Evolutionary conservation across 805 yeast species (phyloP).

Genomic region (Yarrowia hollandica): DNA sequence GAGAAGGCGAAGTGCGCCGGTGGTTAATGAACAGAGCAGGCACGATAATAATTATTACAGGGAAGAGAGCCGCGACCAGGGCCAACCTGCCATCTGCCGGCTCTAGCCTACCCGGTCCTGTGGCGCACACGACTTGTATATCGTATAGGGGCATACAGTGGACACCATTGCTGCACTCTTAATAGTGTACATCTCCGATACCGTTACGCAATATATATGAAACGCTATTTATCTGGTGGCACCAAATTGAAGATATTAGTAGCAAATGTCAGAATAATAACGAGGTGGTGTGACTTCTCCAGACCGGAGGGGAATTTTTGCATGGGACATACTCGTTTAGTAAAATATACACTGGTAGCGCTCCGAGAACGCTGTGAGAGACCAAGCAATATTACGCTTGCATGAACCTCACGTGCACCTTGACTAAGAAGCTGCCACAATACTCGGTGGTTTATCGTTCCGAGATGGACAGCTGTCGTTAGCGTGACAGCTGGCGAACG

Average conservation of each 20-base stretch:
- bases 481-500: not conserved
- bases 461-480: not conserved
- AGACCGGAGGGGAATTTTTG: too few species aligned
- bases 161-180: conserved; percentile 9
- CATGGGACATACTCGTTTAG: too few species aligned
- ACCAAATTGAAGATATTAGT: not conserved
- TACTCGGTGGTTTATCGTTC: not conserved
- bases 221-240: conserved; percentile 7
- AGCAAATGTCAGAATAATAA: not conserved
- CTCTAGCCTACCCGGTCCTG: too few species aligned
- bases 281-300: too few species aligned
- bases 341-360: too few species aligned
- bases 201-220: conserved; percentile 26
- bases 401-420: conserved; percentile 10
- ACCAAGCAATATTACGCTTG: not conserved
- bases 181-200: conserved; percentile 24
- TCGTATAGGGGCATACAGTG: not conserved
- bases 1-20: not conserved
- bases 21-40: too few species aligned
- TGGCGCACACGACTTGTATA: not conserved
- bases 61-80: too few species aligned
- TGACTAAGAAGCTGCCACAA: not conserved
- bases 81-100: too few species aligned
- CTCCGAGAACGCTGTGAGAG: not conserved
- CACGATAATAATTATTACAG: too few species aligned